These are phyloP conservation scores for Aspergillus kassunensis DNA, from an alignment of 495 filamentous ascomycete species.

Conservation along the genomic window DNA sequence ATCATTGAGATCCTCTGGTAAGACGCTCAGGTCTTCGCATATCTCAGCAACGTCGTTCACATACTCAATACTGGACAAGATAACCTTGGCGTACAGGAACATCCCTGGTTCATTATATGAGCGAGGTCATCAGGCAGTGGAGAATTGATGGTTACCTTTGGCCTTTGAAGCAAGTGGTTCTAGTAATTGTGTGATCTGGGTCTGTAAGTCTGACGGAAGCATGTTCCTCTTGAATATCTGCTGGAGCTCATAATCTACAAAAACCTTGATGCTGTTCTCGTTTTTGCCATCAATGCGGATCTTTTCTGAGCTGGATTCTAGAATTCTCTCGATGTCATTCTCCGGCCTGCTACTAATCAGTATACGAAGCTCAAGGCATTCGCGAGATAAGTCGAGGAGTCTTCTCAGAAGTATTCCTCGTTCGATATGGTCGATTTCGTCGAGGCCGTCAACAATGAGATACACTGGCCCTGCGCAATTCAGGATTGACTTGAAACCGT, in stretches of 20 bases:
- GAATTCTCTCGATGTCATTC: neutral
- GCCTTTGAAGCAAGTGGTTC: neutral
- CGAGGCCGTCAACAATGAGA: neutral
- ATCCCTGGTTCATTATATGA: neutral
- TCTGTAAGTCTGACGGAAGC: neutral
- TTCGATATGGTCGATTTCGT: neutral
- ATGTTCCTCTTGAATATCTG: neutral
- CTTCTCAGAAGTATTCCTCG: neutral
- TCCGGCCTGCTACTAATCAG: neutral
- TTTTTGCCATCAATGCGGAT: neutral
- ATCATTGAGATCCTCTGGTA: constrained; percentile 1
- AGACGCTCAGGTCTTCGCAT: neutral
- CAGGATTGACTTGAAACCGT: neutral
- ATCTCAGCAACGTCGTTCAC: neutral
- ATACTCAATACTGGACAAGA: neutral
- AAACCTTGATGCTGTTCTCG: neutral
- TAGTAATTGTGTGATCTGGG: neutral
- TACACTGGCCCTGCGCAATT: neutral
- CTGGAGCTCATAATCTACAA: neutral
- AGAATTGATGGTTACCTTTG: neutral
- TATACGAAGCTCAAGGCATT: neutral
- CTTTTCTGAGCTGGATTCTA: neutral
- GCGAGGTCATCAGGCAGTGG: neutral
- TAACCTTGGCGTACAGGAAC: neutral
- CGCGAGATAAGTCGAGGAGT: neutral